phyloP scores from a whole-genome alignment of 805 yeast species.

The Starmerella cellae region DNA sequence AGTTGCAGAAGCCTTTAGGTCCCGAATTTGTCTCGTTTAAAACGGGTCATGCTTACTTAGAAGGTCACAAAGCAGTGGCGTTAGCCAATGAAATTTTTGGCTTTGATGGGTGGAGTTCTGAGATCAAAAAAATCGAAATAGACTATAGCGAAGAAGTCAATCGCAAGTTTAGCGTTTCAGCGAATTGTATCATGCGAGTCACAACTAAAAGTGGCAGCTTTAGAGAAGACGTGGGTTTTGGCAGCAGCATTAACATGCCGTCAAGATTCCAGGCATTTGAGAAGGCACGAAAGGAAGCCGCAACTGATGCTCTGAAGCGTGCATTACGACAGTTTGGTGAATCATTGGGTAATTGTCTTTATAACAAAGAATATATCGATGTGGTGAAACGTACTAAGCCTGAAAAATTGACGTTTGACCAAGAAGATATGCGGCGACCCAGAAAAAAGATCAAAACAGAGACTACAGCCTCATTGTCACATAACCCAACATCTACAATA shows the following conservation, averaged over 20 bases:
- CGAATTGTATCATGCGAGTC: constrained; percentile 40
- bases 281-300: constrained; percentile 68
- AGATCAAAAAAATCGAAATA: constrained; percentile 41
- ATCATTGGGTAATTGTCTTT: constrained; percentile 44
- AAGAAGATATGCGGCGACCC: constrained; percentile 19
- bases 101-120: constrained; percentile 65
- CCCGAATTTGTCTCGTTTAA: constrained; percentile 32
- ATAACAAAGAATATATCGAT: constrained; percentile 29
- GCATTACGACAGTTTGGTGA: constrained; percentile 72
- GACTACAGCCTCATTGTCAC: not conserved
- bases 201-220: constrained; percentile 60
- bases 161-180: constrained; percentile 21
- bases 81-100: constrained; percentile 69
- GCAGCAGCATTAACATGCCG: constrained; percentile 41
- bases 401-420: constrained; percentile 14
- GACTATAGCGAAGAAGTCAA: constrained; percentile 34
- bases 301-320: constrained; percentile 66
- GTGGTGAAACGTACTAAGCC: constrained; percentile 34
- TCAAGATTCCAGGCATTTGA: constrained; percentile 45
- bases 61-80: constrained; percentile 60
- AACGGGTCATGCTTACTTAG: constrained; percentile 43
- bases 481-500: not conserved
- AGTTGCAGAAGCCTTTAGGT: constrained; percentile 23
- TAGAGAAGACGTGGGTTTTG: constrained; percentile 59
- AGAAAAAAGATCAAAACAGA: constrained; percentile 3